Evolutionary conservation across 768 basidiomycete species (phyloP).

Genomic region (Leccinum arenicola): DNA sequence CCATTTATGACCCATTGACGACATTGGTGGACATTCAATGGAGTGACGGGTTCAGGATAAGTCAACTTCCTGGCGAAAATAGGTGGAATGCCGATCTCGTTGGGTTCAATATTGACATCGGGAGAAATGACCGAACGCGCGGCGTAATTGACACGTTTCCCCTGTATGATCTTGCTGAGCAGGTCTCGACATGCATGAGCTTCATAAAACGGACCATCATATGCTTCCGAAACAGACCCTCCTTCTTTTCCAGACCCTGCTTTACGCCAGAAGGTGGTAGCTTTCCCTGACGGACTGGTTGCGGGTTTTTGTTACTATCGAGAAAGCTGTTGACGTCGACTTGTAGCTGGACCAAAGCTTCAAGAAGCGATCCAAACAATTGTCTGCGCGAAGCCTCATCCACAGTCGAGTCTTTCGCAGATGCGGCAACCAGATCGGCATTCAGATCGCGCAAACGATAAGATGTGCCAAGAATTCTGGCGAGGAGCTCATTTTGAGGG

Average conservation of each 20-base stretch:
- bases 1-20: constrained; percentile 90
- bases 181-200: background rate
- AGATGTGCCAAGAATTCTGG: constrained; percentile 76
- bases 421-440: constrained; percentile 55
- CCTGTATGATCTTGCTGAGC: constrained; percentile 45
- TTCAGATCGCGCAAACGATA: constrained; percentile 80
- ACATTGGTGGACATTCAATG: constrained; percentile 84
- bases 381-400: constrained; percentile 52
- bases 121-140: constrained; percentile 99
- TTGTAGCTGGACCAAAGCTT: constrained; percentile 85
- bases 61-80: constrained; percentile 96
- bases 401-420: constrained; percentile 52
- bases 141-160: constrained; percentile 98
- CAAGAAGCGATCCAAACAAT: constrained; percentile 68
- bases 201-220: constrained; percentile 80
- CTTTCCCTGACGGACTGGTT: constrained; percentile 80
- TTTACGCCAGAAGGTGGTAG: constrained; percentile 92
- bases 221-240: constrained; percentile 94
- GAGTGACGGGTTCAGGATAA: constrained; percentile 95
- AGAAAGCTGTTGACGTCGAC: constrained; percentile 95
- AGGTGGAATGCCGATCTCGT: constrained; percentile 97
- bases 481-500: constrained; percentile 88
- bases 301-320: constrained; percentile 94
- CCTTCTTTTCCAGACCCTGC: constrained; percentile 97
- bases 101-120: constrained; percentile 98